Conservation (phyloP, 768 basidiomycete genomes). For the Leucosporidium yakuticum region DNA sequence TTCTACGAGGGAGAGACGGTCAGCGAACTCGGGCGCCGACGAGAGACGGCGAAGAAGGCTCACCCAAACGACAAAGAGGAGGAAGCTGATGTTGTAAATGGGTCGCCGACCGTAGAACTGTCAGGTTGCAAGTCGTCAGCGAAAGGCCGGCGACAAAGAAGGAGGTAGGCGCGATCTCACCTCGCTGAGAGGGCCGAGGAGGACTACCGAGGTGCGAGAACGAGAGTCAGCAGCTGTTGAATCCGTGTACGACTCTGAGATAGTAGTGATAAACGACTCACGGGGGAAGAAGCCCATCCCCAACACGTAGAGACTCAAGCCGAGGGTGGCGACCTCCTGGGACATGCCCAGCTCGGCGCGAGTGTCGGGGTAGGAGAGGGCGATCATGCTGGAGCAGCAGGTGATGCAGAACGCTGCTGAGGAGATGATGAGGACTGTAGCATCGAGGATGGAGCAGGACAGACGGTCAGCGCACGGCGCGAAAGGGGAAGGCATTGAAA, state of each 20-base stretch:
- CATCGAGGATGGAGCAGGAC: no score
- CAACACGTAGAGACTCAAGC: slow-evolving; percentile 28
- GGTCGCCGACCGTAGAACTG: slow-evolving; percentile 50
- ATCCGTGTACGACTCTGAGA: slow-evolving; percentile 45
- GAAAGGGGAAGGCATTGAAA: background rate
- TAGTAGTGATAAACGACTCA: background rate
- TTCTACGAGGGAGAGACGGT: slow-evolving; percentile 47
- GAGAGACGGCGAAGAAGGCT: no score
- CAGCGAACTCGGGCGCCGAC: no score
- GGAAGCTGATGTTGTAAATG: slow-evolving; percentile 34
- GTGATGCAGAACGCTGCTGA: slow-evolving; percentile 36
- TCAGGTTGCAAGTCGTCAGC: no score
- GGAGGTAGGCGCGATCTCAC: no score
- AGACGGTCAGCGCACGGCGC: no score
- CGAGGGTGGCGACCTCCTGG: slow-evolving; percentile 48
- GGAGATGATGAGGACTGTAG: slow-evolving; percentile 7
- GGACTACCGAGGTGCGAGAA: slow-evolving; percentile 45
- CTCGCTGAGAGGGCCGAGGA: slow-evolving; percentile 7
- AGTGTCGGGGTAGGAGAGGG: slow-evolving; percentile 60
- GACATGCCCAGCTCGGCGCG: slow-evolving; percentile 54
- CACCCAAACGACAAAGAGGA: slow-evolving; percentile 15
- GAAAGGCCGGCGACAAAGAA: no score
- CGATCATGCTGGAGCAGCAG: slow-evolving; percentile 45
- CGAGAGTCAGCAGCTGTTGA: slow-evolving; percentile 58
- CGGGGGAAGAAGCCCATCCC: slow-evolving; percentile 34